Base-by-base conservation (phyloP, 1,139 yeast species). In the Saccharomyces hybrid region DNA sequence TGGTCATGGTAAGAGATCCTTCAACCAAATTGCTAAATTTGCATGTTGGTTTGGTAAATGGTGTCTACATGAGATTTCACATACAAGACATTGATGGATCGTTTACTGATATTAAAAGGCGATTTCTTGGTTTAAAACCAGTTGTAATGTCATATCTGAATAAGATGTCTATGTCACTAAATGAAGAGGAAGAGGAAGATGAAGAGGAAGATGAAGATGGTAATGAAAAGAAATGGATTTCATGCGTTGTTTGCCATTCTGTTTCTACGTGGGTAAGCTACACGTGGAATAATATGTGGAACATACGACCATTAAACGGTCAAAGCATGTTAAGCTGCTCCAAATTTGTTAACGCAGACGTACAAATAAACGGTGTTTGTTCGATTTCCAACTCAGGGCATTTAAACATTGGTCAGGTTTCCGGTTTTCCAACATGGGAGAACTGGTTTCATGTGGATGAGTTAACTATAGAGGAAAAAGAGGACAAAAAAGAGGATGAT, bases 31-130 rank as follows among this genome's bases (percentile, higher is more conserved):
- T 55, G 1, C 51, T 72, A 3, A 73, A 71, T 55, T 77, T 88
- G 6, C 95, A 90, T 69, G 79, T 89, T 52, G 98, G 98, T 1
- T 76, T 91, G 76, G 79, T 75, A 27, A 88, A 83, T 67, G 99
- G 99, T 34, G 81, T 90, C 0, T 88, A 86, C 70, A 83, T 85
- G 2, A 75, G 84, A 31, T 80, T 89, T 0, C 73, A 73, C 6
- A 64, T 89, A 32, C 88, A 86, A 62, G 68, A 71, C 0, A 66
- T 75, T 2, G 75, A 84, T 2, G 97, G 96, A 0, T 79, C 79
- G 51, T 71, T 91, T 12, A 74, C 81, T 0, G 86, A 85, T 59
- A 81, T 91, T 0, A 75, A 88, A 60, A 80, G 82, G n/a, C 83
- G 86, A 65, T 89, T 83, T 65, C 71, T 87, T 53, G 98, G 96